Evolutionary conservation across 495 filamentous ascomycete genomes (phyloP), one percentile per base, ranked within the genome.

Genomic region (Cudoniella acicularis): DNA sequence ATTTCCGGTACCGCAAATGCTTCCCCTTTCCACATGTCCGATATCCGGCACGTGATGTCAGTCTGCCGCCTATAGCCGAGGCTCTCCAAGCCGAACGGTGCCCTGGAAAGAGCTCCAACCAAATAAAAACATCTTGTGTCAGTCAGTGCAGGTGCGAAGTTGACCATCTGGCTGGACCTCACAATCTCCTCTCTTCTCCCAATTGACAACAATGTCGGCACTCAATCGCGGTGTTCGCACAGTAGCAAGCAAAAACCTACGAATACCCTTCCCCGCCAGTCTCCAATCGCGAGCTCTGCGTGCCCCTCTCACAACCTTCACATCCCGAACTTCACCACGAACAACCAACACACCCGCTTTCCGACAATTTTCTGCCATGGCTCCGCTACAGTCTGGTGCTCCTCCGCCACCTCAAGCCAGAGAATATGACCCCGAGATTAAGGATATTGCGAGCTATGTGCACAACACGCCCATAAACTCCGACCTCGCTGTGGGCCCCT

Each of bases 371-470:
- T 85, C 82, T 55, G 84, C 81, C 59, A 81, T 80, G 73, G 64
- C 80, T 52, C 64, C 78, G 17, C 73, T 78, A 50, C 76, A 77
- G 67, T 83, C 81, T 66, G 74, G 69, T 49, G 75, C 73, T 64
- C 70, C 79, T 52, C 72, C 76, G 61, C 73, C 82, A 69, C 67
- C 80, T 42, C 68, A 73, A 60, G 64, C 72, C 60, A 75, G 82
- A 73, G 76, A 86, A 63, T 92, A 89, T 70, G 94, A 98, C 69
- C 84, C 87, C 55, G 95, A 98, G 73, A 91, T 98, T 67, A 83
- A 85, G 74, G 95, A 97, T 69, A 94, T 98, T 78, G 93, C 94
- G 21, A 82, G 79, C 72, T 98, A 97, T 73, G 87, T 97, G 67
- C 90, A 94, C 80, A 87, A 91, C 67, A 94, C 92, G 74, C 83